These are phyloP conservation scores for Adansonia digitata DNA, from an alignment of 345 rosid genomes.

Conservation along the genomic window DNA sequence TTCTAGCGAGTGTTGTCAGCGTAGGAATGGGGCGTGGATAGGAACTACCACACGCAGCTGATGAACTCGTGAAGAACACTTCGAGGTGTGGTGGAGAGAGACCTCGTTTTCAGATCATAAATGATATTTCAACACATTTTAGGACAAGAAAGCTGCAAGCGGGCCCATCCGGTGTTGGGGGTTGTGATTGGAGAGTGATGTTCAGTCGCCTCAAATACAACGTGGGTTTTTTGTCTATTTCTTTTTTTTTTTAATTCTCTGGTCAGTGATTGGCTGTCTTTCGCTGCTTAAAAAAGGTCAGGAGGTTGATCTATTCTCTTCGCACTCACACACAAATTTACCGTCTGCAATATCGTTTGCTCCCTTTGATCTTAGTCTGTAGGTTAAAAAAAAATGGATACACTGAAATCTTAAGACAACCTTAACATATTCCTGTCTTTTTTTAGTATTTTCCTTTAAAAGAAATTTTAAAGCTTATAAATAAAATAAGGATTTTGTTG, in stretches of 20 bases:
- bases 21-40: slow-evolving; percentile 7
- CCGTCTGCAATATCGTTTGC: background rate
- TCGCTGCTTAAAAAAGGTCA: slow-evolving; percentile 11
- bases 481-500: background rate
- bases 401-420: background rate
- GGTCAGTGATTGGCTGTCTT: slow-evolving; percentile 32
- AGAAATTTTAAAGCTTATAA: background rate
- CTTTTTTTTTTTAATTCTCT: slow-evolving; percentile 11
- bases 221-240: slow-evolving; percentile 15
- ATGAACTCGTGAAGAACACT: background rate
- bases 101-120: slow-evolving; percentile 10
- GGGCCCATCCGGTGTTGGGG: slow-evolving; percentile 8
- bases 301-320: slow-evolving; percentile 11
- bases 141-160: background rate
- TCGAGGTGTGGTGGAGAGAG: background rate
- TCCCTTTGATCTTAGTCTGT: background rate
- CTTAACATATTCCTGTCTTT: background rate
- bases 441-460: background rate
- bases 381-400: no score
- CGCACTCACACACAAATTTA: slow-evolving; percentile 4
- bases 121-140: slow-evolving; percentile 16
- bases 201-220: slow-evolving; percentile 13
- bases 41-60: slow-evolving; percentile 21
- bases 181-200: slow-evolving; percentile 15
- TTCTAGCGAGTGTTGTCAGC: slow-evolving; percentile 27